A percentile compares a stretch with the other conserved stretches of the same genome.
Conservation (phyloP, 306 rosid species). For the Dryas alaskensis region DNA sequence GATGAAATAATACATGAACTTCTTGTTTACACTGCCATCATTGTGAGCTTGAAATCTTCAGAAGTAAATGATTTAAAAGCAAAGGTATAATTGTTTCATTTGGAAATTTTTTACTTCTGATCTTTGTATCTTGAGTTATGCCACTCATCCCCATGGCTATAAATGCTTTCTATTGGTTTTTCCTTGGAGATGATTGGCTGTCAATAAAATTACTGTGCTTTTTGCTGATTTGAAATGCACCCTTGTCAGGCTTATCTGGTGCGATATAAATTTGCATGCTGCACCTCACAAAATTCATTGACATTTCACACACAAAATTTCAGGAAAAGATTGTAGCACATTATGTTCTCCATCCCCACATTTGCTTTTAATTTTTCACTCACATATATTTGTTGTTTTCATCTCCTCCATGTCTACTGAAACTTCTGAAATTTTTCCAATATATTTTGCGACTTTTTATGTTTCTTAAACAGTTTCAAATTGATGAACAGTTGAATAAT, state of each 20-base stretch:
- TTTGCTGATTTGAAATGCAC: neutral
- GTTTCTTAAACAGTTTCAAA: neutral
- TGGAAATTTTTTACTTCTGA: conserved; percentile 29
- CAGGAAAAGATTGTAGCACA: neutral
- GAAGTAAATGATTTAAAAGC: conserved; percentile 59
- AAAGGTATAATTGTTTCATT: conserved; percentile 51
- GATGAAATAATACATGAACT: conserved; percentile 73
- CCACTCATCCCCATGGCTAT: conserved; percentile 6
- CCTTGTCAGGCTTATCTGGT: neutral
- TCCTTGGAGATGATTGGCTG: conserved; percentile 4
- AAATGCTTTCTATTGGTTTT: conserved; percentile 9
- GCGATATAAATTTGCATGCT: neutral
- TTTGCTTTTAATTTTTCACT: too few species aligned
- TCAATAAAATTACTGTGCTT: neutral
- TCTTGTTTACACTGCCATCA: conserved; percentile 55
- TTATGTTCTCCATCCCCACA: neutral
- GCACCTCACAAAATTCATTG: neutral
- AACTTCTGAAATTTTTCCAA: neutral
- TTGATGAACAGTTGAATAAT: neutral
- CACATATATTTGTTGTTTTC: neutral
- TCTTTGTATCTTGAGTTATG: conserved; percentile 11
- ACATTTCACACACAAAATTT: neutral
- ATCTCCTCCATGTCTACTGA: neutral
- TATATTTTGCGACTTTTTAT: neutral
- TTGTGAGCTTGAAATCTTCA: conserved; percentile 54